Evolutionary conservation across 106 monocot genomes (phyloP).

Genomic region (Dendrobium chrysotoxum): DNA sequence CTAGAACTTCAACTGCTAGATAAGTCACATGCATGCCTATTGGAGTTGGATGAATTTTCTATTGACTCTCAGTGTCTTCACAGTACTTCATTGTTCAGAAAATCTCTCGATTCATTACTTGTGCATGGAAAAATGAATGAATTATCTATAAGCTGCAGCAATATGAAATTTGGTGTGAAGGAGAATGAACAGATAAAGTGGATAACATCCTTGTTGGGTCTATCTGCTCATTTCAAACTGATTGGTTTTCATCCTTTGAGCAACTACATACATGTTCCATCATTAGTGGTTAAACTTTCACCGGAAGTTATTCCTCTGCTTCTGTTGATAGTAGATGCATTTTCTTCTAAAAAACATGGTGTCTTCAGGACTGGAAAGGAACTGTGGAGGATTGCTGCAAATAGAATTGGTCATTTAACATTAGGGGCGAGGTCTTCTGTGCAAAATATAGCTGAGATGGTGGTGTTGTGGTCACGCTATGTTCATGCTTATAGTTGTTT

Average conservation of each 20-base stretch:
- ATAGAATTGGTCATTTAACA: slow-evolving; percentile 9
- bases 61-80: slow-evolving; percentile 29
- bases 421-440: slow-evolving; percentile 18
- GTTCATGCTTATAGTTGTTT: slow-evolving; percentile 48
- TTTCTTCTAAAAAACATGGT: slow-evolving; percentile 12
- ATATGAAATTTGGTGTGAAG: slow-evolving; percentile 37
- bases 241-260: slow-evolving; percentile 19
- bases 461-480: slow-evolving; percentile 52
- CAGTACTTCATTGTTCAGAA: slow-evolving; percentile 26
- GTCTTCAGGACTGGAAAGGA: slow-evolving; percentile 35
- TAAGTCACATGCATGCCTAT: slow-evolving; percentile 23
- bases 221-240: slow-evolving; percentile 26
- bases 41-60: slow-evolving; percentile 33
- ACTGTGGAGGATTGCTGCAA: slow-evolving; percentile 57
- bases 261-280: slow-evolving; percentile 29
- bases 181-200: slow-evolving; percentile 22
- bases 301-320: slow-evolving; percentile 34
- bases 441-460: slow-evolving; percentile 24
- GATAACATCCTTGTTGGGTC: slow-evolving; percentile 30
- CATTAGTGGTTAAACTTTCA: slow-evolving; percentile 25
- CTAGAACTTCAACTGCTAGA: slow-evolving; percentile 35
- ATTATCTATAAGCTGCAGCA: slow-evolving; percentile 24
- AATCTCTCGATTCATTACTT: slow-evolving; percentile 25
- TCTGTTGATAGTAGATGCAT: slow-evolving; percentile 24
- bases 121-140: slow-evolving; percentile 18